phyloP scores from a whole-genome alignment of 1,284 basidiomycete species.

The Irpex rosettiformis region DNA sequence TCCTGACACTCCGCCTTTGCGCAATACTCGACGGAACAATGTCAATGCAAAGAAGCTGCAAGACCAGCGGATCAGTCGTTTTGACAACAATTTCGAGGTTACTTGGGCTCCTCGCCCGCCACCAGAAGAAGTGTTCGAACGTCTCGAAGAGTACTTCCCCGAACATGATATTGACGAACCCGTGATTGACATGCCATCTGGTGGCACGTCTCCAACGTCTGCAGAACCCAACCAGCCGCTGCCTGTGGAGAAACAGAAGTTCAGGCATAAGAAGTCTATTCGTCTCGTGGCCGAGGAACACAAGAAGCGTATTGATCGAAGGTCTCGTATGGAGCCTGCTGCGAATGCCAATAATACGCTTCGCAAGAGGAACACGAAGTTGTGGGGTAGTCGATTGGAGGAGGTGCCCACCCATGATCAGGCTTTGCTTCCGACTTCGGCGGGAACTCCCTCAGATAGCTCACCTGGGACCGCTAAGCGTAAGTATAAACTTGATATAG shows the following conservation, averaged over 20 bases:
- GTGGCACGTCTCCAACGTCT: slow-evolving; percentile 73
- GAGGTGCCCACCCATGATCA: slow-evolving; percentile 82
- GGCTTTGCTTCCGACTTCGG: slow-evolving; percentile 30
- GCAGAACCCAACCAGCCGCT: slow-evolving; percentile 49
- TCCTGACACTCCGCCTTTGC: slow-evolving; percentile 15
- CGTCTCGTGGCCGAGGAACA: slow-evolving; percentile 86
- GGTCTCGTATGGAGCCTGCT: slow-evolving; percentile 47
- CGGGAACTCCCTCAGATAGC: slow-evolving; percentile 47
- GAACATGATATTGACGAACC: slow-evolving; percentile 96
- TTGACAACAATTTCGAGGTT: slow-evolving; percentile 52
- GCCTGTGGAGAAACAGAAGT: slow-evolving; percentile 33
- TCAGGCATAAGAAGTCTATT: slow-evolving; percentile 82
- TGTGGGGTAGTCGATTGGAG: slow-evolving; percentile 93
- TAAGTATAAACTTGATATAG: slow-evolving; percentile 34
- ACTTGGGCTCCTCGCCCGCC: slow-evolving; percentile 89
- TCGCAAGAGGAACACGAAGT: slow-evolving; percentile 86
- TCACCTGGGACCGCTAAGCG: slow-evolving; percentile 53
- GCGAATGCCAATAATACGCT: slow-evolving; percentile 44
- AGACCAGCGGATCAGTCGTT: slow-evolving; percentile 50
- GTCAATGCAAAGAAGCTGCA: slow-evolving; percentile 25
- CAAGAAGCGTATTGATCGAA: slow-evolving; percentile 65
- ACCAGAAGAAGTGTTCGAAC: slow-evolving; percentile 92
- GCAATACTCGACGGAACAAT: slow-evolving; percentile 13
- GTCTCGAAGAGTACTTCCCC: slow-evolving; percentile 94
- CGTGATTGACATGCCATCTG: slow-evolving; percentile 82